A percentile compares a stretch with the other conserved stretches of the same genome.
phyloP scores from a whole-genome alignment of 192 early-diverging fungal genomes.

The Coemansia sp. region DNA sequence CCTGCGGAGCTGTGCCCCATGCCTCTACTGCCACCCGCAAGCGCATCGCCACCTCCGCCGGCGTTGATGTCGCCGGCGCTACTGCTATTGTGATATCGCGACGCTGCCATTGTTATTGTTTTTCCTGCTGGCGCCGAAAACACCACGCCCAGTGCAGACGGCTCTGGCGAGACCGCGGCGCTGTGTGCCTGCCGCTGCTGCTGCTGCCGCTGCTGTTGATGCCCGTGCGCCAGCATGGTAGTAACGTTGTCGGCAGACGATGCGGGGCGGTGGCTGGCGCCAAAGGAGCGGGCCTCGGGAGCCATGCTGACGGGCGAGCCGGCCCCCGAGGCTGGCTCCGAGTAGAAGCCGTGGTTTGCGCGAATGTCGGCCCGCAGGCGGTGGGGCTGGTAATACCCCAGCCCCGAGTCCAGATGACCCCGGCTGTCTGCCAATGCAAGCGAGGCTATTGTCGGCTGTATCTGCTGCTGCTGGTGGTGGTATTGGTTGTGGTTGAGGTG shows the following conservation, averaged over 20 bases:
- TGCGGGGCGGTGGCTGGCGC: background rate
- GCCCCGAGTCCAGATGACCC: conserved; percentile 33
- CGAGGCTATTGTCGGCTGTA: conserved; percentile 22
- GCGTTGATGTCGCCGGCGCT: conserved; percentile 8
- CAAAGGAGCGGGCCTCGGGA: conserved; percentile 5
- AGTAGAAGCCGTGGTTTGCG: conserved; percentile 25
- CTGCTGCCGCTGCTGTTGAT: no score
- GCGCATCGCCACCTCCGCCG: conserved; percentile 1
- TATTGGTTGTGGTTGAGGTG: background rate
- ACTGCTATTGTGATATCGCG: conserved; percentile 4
- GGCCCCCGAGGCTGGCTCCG: conserved; percentile 33
- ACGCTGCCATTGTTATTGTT: conserved; percentile 5
- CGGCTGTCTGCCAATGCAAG: conserved; percentile 44
- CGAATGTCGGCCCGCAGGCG: conserved; percentile 20
- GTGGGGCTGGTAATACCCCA: conserved; percentile 29
- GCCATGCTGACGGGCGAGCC: conserved; percentile 24
- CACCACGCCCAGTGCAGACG: conserved; percentile 35
- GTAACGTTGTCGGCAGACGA: conserved; percentile 21
- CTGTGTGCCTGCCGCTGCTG: background rate
- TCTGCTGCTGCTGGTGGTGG: conserved; percentile 6
- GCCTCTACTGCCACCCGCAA: conserved; percentile 9
- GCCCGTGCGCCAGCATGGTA: no score
- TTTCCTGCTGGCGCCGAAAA: conserved; percentile 13
- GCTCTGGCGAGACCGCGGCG: conserved; percentile 7
- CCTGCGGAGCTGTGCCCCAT: background rate